Conservation (phyloP, 768 basidiomycete genomes). For the Collybia nuda region DNA sequence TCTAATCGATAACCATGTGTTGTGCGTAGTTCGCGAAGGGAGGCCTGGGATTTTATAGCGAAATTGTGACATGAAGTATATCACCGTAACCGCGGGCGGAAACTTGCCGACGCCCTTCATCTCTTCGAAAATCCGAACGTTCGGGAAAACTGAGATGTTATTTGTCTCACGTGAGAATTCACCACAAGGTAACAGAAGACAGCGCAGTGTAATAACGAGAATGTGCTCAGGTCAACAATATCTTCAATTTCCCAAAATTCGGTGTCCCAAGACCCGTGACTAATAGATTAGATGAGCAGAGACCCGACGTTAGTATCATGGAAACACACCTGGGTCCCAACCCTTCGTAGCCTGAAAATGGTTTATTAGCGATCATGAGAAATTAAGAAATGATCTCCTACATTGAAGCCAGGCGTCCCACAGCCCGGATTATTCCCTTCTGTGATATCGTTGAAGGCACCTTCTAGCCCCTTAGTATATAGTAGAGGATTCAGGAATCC, state of each 20-base stretch:
- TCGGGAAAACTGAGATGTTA: too few species aligned
- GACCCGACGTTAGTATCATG: background rate
- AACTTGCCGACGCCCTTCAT: too few species aligned
- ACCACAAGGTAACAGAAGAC: too few species aligned
- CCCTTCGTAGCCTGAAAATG: constrained; percentile 39
- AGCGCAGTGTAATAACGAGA: too few species aligned
- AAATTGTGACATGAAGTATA: too few species aligned
- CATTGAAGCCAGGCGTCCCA: constrained; percentile 62
- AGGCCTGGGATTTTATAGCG: too few species aligned
- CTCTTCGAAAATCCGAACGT: too few species aligned
- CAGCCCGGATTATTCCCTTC: constrained; percentile 53
- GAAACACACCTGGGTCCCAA: constrained; percentile 53
- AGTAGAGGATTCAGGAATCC: constrained; percentile 69
- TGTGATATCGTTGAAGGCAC: constrained; percentile 55
- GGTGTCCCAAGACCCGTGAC: constrained; percentile 14
- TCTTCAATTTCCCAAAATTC: constrained; percentile 17
- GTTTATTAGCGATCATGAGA: constrained; percentile 2
- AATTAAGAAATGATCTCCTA: constrained; percentile 23
- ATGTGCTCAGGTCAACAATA: constrained; percentile 7
- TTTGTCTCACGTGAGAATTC: too few species aligned
- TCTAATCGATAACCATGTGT: too few species aligned
- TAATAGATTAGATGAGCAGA: constrained; percentile 3
- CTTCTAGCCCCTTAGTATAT: constrained; percentile 38
- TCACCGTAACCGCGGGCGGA: too few species aligned
- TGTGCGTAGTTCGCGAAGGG: too few species aligned